Evolutionary conservation across 1,139 yeast genomes (phyloP), one percentile per base, ranked within the genome.

Genomic region (Debaryomycetaceae sp.): DNA sequence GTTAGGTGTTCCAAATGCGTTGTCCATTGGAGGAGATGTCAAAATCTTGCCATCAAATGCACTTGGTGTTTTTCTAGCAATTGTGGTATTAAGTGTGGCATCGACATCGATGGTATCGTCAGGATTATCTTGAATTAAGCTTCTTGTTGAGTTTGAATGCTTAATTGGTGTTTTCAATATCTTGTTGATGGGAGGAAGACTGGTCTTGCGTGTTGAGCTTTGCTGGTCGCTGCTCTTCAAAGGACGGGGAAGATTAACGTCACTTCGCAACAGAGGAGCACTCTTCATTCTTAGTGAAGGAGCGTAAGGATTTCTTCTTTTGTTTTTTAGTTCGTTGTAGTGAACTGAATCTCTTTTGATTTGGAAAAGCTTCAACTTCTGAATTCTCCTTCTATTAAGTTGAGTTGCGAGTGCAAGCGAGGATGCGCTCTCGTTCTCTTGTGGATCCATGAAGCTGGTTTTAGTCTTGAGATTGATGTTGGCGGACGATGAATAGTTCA

Each of bases 1-100:
- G 54, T 72, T 74, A 43, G 79, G 79, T n/a, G 79, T 74, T n/a
- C 76, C 76, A 49, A 72, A 68, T 40, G 60, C 56, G 45, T 63
- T 61, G 34, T 58, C 52, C 38, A 68, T 55, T n/a, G 77, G 76
- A 30, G 75, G 68, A 8, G 68, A 57, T 23, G 59, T 51, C 24
- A 61, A 52, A 8, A 62, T 47, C 41, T 55, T 51, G 23, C 17
- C 34, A 22, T 45, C 39, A 24, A 46, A 47, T 39, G 51, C 50
- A 24, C 53, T 53, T 44, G 48, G 49, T 45, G 34, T 49, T 40
- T 55, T 50, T 34, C 44, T 45, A 20, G 7, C 24, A 23, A 37
- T 38, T 14, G 48, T 48, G 40, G 51, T 51, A 23, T 52, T 52
- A 45, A 48, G 49, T 44, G 35, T 49, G 23, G 37, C 13, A 47